Evolutionary conservation across 2,329 filamentous ascomycete genomes (phyloP), one percentile per base, ranked within the genome.

Genomic region (Lasiodiplodia hormozganensis): DNA sequence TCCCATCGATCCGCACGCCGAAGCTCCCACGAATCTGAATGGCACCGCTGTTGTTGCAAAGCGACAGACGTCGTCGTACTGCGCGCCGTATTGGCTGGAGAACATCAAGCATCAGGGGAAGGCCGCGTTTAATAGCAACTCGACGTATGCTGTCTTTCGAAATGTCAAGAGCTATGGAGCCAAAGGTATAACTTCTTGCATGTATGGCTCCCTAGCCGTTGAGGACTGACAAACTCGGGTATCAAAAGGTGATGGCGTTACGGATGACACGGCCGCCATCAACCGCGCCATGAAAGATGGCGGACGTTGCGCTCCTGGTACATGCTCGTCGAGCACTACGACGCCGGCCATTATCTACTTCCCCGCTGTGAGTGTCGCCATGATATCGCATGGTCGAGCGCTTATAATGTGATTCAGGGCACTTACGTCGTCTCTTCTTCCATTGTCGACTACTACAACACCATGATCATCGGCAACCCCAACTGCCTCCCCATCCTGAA

Each of bases 381-480:
- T 3, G 12, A 5, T 14, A 1, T 7, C 10, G 12, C 21, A 1
- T 16, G 4, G 1, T 28, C 38, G 60, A 31, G 8, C 23, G 40
- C 31, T 40, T 7, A 58, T 12, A 6, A 8, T 21, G 1, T 3
- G 6, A 5, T 11, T 18, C 11, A 68, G 21, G 88, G 87, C 53
- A 88, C 84, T 0, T 91, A 91, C 71, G 62, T 87, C 2, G 82
- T 89, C 68, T 87, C 83, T 52, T 78, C 80, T 0, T 82, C 86
- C 2, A 87, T 91, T 70, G 83, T 88, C 65, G 83, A 88, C 72
- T 89, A 88, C 72, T 91, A 90, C 76, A 86, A 86, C 70, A 90
- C 88, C 6, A 85, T 89, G 75, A 77, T 90, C 16, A 82, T 90
- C 67, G 88, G 88, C 51, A 87, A 90, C 70, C 85, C 88, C 2